Evolutionary conservation across 2,329 filamentous ascomycete genomes (phyloP).

Genomic region (Fusarium albidum): DNA sequence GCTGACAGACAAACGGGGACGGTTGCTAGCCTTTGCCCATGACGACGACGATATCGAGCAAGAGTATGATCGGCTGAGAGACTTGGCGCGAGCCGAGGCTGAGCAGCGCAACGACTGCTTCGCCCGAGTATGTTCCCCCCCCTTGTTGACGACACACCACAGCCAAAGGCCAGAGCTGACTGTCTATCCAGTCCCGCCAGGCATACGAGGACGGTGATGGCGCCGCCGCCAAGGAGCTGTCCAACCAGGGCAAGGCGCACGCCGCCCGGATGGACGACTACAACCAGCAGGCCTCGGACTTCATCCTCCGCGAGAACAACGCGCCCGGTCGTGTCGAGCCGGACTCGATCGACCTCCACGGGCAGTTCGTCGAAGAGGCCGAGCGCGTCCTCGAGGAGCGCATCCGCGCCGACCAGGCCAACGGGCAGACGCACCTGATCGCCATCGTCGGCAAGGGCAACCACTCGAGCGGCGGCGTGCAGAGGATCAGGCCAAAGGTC

Average conservation of each 20-base stretch:
- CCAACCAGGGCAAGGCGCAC: conserved; percentile 85
- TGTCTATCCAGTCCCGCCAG: conserved; percentile 66
- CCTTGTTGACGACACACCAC: background rate
- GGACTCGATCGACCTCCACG: conserved; percentile 94
- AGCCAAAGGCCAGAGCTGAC: conserved; percentile 29
- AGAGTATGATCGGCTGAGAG: conserved; percentile 92
- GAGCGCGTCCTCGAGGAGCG: conserved; percentile 88
- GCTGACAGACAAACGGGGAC: conserved; percentile 25
- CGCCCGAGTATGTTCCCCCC: conserved; percentile 63
- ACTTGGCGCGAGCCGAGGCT: conserved; percentile 82
- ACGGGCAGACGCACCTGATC: conserved; percentile 84
- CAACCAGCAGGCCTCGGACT: conserved; percentile 91
- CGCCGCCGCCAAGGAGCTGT: conserved; percentile 81
- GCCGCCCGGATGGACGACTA: conserved; percentile 85
- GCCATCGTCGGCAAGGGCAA: conserved; percentile 97
- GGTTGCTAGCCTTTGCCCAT: conserved; percentile 79
- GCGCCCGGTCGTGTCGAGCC: conserved; percentile 74
- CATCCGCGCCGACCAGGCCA: conserved; percentile 77
- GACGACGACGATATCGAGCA: conserved; percentile 73
- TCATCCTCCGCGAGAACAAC: conserved; percentile 96
- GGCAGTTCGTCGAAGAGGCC: conserved; percentile 93
- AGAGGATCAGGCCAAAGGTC: conserved; percentile 95
- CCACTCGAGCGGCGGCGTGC: conserved; percentile 81
- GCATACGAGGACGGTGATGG: conserved; percentile 88
- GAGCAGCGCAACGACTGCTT: conserved; percentile 81